A percentile compares a stretch with the other conserved stretches of the same genome.
These are phyloP conservation scores for Calocybe indica DNA, from an alignment of 768 basidiomycete species.

Conservation along the genomic window DNA sequence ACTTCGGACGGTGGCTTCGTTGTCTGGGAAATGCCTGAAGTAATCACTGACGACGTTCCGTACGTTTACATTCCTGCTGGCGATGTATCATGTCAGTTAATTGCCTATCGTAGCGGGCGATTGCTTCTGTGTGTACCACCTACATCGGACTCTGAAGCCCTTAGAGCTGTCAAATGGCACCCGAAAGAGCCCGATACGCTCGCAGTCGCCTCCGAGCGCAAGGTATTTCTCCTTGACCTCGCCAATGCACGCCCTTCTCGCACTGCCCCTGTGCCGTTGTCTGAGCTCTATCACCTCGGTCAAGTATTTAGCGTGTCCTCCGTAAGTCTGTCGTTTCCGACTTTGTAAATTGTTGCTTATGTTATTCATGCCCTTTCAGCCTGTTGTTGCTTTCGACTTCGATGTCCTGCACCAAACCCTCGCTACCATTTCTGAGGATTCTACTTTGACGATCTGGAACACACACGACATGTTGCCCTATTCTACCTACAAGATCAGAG, in stretches of 20 bases:
- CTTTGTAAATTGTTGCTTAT: neutral
- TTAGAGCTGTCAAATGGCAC: constrained; percentile 87
- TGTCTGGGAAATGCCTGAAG: constrained; percentile 80
- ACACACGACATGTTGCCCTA: constrained; percentile 72
- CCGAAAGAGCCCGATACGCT: constrained; percentile 75
- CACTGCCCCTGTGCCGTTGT: constrained; percentile 61
- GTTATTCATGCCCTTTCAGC: constrained; percentile 32
- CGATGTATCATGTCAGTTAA: neutral
- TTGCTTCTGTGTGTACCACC: constrained; percentile 68
- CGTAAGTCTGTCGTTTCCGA: constrained; percentile 34
- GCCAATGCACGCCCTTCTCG: constrained; percentile 52
- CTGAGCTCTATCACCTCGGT: constrained; percentile 63
- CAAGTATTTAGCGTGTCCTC: constrained; percentile 66
- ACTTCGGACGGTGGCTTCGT: constrained; percentile 88
- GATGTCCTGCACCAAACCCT: constrained; percentile 72
- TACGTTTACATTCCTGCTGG: constrained; percentile 31
- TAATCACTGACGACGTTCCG: constrained; percentile 85
- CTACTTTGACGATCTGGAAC: constrained; percentile 78
- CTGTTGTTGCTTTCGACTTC: constrained; percentile 81
- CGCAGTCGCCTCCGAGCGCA: constrained; percentile 77
- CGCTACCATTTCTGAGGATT: constrained; percentile 79
- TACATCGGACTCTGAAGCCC: constrained; percentile 48
- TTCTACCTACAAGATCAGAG: constrained; percentile 69
- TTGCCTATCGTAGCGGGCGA: constrained; percentile 41
- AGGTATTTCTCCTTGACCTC: constrained; percentile 73